Percentiles rank a stretch among this genome's conserved stretches.
Conservation (phyloP, 768 basidiomycete genomes). For the Sistotremastrum suecicum region DNA sequence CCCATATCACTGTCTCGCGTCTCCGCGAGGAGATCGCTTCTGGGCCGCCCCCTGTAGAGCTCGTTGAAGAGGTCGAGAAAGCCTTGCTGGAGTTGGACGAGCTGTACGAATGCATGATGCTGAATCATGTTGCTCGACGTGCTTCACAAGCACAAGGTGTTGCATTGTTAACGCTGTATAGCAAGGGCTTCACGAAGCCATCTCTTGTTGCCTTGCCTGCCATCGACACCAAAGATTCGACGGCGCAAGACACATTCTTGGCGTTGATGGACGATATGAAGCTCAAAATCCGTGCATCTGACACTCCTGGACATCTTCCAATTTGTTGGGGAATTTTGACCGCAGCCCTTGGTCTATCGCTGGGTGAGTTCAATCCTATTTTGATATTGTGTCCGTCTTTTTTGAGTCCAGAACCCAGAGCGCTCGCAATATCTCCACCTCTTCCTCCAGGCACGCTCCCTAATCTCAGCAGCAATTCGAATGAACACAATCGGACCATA, state of each 20-base stretch:
- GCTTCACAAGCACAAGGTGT: conserved; percentile 88
- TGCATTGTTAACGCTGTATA: conserved; percentile 79
- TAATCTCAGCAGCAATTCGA: conserved; percentile 85
- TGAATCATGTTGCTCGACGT: conserved; percentile 79
- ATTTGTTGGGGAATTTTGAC: conserved; percentile 85
- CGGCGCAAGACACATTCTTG: conserved; percentile 13
- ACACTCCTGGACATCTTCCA: conserved; percentile 69
- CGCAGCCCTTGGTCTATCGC: conserved; percentile 54
- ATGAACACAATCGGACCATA: conserved; percentile 91
- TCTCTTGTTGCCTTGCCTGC: conserved; percentile 15
- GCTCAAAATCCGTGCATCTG: conserved; percentile 45
- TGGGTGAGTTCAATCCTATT: conserved; percentile 34
- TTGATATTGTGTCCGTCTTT: not conserved
- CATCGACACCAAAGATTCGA: conserved; percentile 10
- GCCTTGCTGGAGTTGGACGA: conserved; percentile 48
- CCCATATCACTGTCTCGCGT: conserved; percentile 32
- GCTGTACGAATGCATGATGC: conserved; percentile 71
- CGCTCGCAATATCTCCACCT: conserved; percentile 78
- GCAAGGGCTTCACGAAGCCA: conserved; percentile 63
- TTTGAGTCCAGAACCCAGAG: conserved; percentile 28
- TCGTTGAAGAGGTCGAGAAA: conserved; percentile 19
- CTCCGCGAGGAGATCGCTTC: conserved; percentile 7
- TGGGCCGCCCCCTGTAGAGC: not conserved
- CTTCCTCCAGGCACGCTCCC: conserved; percentile 80
- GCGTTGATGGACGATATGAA: conserved; percentile 56